Evolutionary conservation across 176 grass and related monocot genomes (phyloP).

Genomic region (Cymbopogon citratus): DNA sequence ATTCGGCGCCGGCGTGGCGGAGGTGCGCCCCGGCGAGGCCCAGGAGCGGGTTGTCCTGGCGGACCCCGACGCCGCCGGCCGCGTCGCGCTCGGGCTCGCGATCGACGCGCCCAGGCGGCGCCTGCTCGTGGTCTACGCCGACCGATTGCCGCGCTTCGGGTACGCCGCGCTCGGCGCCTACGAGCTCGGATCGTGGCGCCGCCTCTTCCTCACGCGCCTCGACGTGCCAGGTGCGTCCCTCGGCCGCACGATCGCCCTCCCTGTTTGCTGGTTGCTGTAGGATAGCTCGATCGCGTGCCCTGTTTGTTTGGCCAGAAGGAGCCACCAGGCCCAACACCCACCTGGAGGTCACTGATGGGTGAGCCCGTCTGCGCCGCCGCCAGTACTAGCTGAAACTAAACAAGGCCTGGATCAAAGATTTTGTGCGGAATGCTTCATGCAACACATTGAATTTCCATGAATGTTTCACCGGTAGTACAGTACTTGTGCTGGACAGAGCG

Average conservation of each 20-base stretch:
- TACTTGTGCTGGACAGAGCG: neutral
- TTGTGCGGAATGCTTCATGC: neutral
- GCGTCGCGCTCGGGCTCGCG: constrained; percentile 44
- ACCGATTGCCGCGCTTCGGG: constrained; percentile 24
- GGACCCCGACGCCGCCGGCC: constrained; percentile 53
- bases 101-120: constrained; percentile 52
- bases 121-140: constrained; percentile 65
- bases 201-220: constrained; percentile 72
- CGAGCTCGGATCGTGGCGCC: constrained; percentile 65
- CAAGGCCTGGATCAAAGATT: neutral
- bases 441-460: constrained; percentile 23
- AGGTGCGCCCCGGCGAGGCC: constrained; percentile 32
- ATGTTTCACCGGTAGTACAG: neutral
- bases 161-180: constrained; percentile 72
- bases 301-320: neutral
- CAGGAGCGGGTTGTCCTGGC: constrained; percentile 50
- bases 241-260: neutral
- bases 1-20: constrained; percentile 42
- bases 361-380: neutral
- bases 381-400: too few relatives aligned
- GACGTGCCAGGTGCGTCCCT: constrained; percentile 53
- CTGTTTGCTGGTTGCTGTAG: neutral
- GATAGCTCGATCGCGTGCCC: neutral
- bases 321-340: too few relatives aligned
- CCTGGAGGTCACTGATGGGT: neutral